Percentiles rank a stretch among this genome's conserved stretches.
Conservation (phyloP, 169 alveolate genomes). For the Cryptosporidium sp. region DNA sequence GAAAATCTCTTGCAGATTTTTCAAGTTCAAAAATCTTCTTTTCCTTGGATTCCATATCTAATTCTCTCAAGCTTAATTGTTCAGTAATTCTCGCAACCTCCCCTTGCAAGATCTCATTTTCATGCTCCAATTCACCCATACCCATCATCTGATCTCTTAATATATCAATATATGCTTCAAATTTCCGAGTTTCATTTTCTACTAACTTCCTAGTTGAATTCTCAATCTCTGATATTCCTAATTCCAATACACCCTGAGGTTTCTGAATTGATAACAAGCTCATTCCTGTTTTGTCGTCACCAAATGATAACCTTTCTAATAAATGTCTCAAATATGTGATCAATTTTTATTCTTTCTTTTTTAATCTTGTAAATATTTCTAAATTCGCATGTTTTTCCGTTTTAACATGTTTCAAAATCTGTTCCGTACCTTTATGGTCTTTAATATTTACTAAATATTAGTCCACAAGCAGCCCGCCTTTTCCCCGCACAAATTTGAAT, state of each 20-base stretch:
- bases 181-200: conserved; percentile 22
- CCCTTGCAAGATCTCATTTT: conserved; percentile 14
- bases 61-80: conserved; percentile 45
- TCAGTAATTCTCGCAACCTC: conserved; percentile 70
- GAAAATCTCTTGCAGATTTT: neutral
- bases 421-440: conserved; percentile 33
- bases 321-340: conserved; percentile 14
- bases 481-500: conserved; percentile 23
- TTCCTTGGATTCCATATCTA: conserved; percentile 63
- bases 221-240: conserved; percentile 37
- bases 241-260: neutral
- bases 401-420: conserved; percentile 20
- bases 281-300: neutral
- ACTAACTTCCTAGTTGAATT: conserved; percentile 49
- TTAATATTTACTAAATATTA: conserved; percentile 4
- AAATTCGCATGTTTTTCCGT: conserved; percentile 6
- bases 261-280: neutral
- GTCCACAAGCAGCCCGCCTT: conserved; percentile 72
- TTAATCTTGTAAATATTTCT: conserved; percentile 8
- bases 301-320: neutral
- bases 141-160: conserved; percentile 36
- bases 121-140: conserved; percentile 15
- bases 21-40: conserved; percentile 52
- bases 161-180: conserved; percentile 56
- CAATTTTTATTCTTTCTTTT: neutral